phyloP scores from a whole-genome alignment of 495 filamentous ascomycete species.

The Aspergillus funiculosus region DNA sequence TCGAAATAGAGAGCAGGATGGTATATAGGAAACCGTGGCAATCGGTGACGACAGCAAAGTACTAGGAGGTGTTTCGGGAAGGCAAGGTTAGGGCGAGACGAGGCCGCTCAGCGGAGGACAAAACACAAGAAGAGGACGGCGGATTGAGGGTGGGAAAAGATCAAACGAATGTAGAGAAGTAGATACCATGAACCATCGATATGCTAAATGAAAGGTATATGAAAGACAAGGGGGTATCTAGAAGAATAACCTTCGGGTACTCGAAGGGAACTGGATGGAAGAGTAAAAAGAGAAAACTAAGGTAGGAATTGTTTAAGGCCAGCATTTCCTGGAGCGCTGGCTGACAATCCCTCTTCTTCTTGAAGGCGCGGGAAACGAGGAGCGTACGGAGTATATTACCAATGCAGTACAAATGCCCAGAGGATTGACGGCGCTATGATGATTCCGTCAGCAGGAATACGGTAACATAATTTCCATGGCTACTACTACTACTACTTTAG shows the following conservation, averaged over 20 bases:
- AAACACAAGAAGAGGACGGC: constrained; percentile 10
- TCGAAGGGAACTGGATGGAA: constrained; percentile 13
- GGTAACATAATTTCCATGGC: too few relatives aligned
- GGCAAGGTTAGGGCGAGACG: neutral
- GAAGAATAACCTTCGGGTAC: constrained; percentile 8
- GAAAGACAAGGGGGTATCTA: constrained; percentile 3
- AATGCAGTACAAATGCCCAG: constrained; percentile 2
- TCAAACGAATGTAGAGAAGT: constrained; percentile 17
- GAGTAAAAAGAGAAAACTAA: constrained; percentile 18
- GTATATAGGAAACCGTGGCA: neutral
- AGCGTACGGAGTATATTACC: constrained; percentile 14
- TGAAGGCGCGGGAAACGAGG: constrained; percentile 11
- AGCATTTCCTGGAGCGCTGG: constrained; percentile 9
- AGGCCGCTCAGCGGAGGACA: neutral
- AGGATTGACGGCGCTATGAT: neutral
- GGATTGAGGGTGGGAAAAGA: constrained; percentile 8
- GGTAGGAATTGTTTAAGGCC: constrained; percentile 9
- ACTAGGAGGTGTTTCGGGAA: neutral
- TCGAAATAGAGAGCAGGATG: neutral
- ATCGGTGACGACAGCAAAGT: neutral
- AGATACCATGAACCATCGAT: constrained; percentile 23
- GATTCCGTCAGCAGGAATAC: constrained; percentile 7
- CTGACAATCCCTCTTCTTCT: constrained; percentile 11
- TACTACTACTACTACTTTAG: too few relatives aligned
- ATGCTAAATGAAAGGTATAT: constrained; percentile 15